Evolutionary conservation across 1,284 basidiomycete genomes (phyloP), one percentile per base, ranked within the genome.

Genomic region (Porodaedalea pini): DNA sequence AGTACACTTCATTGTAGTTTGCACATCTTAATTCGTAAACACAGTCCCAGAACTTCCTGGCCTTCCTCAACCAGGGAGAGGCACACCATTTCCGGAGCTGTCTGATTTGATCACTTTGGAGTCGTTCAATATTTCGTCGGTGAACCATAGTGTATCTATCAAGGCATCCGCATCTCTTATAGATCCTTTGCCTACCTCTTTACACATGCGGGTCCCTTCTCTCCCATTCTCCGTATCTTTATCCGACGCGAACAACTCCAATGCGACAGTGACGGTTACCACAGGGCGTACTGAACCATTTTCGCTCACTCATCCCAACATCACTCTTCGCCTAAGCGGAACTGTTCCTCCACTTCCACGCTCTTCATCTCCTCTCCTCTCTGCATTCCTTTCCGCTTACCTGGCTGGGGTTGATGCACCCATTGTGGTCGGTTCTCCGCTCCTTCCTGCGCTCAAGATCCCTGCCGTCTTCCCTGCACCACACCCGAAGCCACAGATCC

Each of bases 21-120:
- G 25, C 34, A 15, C 36, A 37, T 21, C 56, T 55, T 32, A 34
- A 52, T 48, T 63, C 39, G 32, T 41, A 37, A 39, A 32, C 59
- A 0, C 61, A 90, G 87, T 90, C 27, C 85, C 86, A 8, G 66
- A 72, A 4, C 62, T 90, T 13, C 85, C 86, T 51, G 85, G 85
- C 2, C 70, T 89, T 11, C 87, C 88, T 6, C 68, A 70, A n/a
- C 82, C 85, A 1, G 83, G 83, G 13, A 65, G 69, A 7, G 70
- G 77, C 53, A 64, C 63, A 0, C 77, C 80, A 2, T 73, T 85
- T 4, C 86, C 86, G 7, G 68, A 76, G 2, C 65, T 86, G 31
- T 74, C 81, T 7, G 72, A 84, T 51, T 73, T 90, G 6, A 67
- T 90, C 53, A 81, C 79, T 0, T 71, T 90, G 5, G 68, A 79